Percentiles rank a stretch among this genome's conserved stretches.
These are phyloP conservation scores for Dioszegia hungarica DNA, from an alignment of 768 basidiomycete genomes.

Conservation along the genomic window DNA sequence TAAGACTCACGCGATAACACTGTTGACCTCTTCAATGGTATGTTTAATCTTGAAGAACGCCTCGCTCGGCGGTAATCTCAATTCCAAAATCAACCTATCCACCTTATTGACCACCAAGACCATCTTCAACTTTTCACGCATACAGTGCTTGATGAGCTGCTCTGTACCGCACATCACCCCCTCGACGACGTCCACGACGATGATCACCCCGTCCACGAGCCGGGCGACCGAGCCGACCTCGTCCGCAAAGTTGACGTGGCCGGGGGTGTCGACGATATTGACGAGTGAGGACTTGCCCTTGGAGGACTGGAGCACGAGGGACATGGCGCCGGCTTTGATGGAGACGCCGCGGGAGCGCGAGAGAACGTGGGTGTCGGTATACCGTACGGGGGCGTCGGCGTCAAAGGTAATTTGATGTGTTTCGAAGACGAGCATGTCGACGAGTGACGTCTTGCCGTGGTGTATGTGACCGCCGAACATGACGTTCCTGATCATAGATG, in stretches of 20 bases:
- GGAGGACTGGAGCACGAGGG: slow-evolving; percentile 76
- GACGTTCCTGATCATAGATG: slow-evolving; percentile 92
- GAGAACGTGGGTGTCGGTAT: slow-evolving; percentile 91
- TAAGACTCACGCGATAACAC: slow-evolving; percentile 74
- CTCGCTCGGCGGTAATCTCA: slow-evolving; percentile 89
- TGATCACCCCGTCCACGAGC: slow-evolving; percentile 79
- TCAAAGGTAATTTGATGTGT: slow-evolving; percentile 95
- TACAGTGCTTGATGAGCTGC: slow-evolving; percentile 75
- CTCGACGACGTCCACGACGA: slow-evolving; percentile 98
- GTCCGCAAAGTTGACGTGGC: slow-evolving; percentile 98
- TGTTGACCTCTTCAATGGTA: slow-evolving; percentile 97
- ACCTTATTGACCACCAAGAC: slow-evolving; percentile 96
- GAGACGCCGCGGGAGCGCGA: slow-evolving; percentile 86
- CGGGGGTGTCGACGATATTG: slow-evolving; percentile 94
- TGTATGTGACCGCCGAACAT: slow-evolving; percentile 94
- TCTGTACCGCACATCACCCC: slow-evolving; percentile 96
- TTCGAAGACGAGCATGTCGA: slow-evolving; percentile 97
- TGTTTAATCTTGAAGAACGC: slow-evolving; percentile 99
- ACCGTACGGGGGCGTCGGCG: slow-evolving; percentile 81
- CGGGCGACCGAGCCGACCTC: slow-evolving; percentile 86
- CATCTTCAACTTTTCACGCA: slow-evolving; percentile 83
- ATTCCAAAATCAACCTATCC: slow-evolving; percentile 91
- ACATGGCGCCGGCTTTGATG: slow-evolving; percentile 96
- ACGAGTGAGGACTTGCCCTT: slow-evolving; percentile 87
- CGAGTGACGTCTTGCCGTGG: slow-evolving; percentile 91